Evolutionary conservation across 805 yeast genomes (phyloP).

Genomic region (Ogataea pilisensis): DNA sequence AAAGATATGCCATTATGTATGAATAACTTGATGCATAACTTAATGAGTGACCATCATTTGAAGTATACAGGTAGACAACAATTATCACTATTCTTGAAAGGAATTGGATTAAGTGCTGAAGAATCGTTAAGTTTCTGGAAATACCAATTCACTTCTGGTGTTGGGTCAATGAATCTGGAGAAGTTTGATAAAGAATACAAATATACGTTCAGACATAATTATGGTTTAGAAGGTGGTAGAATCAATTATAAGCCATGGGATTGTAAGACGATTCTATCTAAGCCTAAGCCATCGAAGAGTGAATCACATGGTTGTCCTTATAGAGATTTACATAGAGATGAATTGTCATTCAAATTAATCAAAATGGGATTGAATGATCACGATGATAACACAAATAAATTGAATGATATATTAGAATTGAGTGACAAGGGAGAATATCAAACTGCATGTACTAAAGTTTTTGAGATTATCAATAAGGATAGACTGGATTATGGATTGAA

Average conservation of each 20-base stretch:
- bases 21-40: constrained; percentile 42
- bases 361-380: constrained; percentile 68
- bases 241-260: constrained; percentile 83
- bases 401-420: constrained; percentile 60
- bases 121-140: constrained; percentile 89
- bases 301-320: constrained; percentile 95
- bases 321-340: constrained; percentile 66
- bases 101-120: constrained; percentile 81
- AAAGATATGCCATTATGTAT: constrained; percentile 78
- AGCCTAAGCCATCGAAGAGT: constrained; percentile 60
- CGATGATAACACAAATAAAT: constrained; percentile 38
- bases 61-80: constrained; percentile 84
- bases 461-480: constrained; percentile 62
- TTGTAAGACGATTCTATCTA: constrained; percentile 70
- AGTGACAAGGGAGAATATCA: constrained; percentile 70
- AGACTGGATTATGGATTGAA: constrained; percentile 34
- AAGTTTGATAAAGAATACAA: constrained; percentile 83
- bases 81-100: constrained; percentile 78
- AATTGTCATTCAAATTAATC: constrained; percentile 50
- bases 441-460: constrained; percentile 84
- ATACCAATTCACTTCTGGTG: constrained; percentile 55
- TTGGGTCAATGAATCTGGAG: constrained; percentile 55
- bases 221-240: constrained; percentile 89
- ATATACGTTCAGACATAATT: constrained; percentile 83
- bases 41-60: constrained; percentile 73